phyloP scores from a whole-genome alignment of 2,329 filamentous ascomycete genomes.

The Exophiala oligosperma region DNA sequence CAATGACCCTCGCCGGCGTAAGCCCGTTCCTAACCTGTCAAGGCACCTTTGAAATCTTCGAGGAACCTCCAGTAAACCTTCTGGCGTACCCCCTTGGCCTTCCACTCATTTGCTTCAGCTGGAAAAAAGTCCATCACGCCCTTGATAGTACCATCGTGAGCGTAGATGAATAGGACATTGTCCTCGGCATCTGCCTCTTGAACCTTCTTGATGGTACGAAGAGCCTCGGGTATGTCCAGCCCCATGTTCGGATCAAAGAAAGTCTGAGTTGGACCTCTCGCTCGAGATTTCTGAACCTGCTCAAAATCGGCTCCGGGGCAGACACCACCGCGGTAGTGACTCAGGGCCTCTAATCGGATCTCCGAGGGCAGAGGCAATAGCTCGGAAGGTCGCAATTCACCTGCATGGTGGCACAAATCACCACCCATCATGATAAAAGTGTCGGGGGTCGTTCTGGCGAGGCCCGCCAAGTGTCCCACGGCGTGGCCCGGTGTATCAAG shows the following conservation, averaged over 20 bases:
- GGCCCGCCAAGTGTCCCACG: slow-evolving; percentile 49
- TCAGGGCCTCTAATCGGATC: slow-evolving; percentile 7
- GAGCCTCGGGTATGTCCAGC: slow-evolving; percentile 5
- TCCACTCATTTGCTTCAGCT: slow-evolving; percentile 12
- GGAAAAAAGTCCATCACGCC: slow-evolving; percentile 27
- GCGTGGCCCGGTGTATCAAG: slow-evolving; percentile 49
- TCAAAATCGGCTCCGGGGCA: background rate
- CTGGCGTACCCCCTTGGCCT: slow-evolving; percentile 13
- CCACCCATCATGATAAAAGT: slow-evolving; percentile 42
- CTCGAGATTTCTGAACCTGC: background rate
- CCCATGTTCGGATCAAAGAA: slow-evolving; percentile 32
- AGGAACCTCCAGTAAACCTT: slow-evolving; percentile 16
- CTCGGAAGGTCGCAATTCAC: slow-evolving; percentile 32
- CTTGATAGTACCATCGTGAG: slow-evolving; percentile 31
- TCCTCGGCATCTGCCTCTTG: slow-evolving; percentile 27
- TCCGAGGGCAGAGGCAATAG: slow-evolving; percentile 30
- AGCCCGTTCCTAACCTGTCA: background rate
- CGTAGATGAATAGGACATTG: slow-evolving; percentile 31
- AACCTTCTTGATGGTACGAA: slow-evolving; percentile 14
- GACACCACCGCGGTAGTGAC: background rate
- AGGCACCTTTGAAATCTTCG: slow-evolving; percentile 15
- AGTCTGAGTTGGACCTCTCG: background rate
- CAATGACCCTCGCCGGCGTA: no score
- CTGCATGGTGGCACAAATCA: slow-evolving; percentile 47
- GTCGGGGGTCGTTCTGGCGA: slow-evolving; percentile 46